Evolutionary conservation across 257 asterid genomes (phyloP).

Genomic region (Fraxinus excelsior): DNA sequence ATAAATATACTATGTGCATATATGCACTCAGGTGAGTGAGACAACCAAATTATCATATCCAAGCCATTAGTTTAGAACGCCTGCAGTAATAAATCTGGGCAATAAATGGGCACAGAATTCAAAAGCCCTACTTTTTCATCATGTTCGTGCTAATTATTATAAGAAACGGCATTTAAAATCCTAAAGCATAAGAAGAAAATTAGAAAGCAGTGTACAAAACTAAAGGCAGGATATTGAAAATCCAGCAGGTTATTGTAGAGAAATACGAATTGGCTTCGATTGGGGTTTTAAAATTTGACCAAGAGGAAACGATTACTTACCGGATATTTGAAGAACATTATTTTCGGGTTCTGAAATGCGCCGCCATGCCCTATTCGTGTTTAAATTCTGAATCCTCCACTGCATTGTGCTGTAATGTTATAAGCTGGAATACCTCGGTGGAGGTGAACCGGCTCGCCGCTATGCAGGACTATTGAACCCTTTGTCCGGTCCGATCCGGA

Average conservation of each 20-base stretch:
- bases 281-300: not conserved
- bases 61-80: conserved; percentile 28
- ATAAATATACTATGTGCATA: too few species aligned
- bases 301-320: not conserved
- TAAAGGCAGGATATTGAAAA: not conserved
- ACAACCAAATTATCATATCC: conserved; percentile 35
- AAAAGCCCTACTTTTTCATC: conserved; percentile 40
- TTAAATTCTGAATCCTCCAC: too few species aligned
- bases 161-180: not conserved
- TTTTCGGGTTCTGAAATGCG: not conserved
- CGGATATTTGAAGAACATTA: not conserved
- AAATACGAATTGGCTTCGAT: not conserved
- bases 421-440: too few species aligned
- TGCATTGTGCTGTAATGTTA: too few species aligned
- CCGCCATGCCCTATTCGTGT: not conserved
- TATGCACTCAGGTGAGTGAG: conserved; percentile 46
- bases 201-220: not conserved
- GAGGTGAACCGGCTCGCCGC: too few species aligned
- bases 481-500: too few species aligned
- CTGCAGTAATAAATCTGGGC: conserved; percentile 40
- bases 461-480: too few species aligned
- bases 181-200: not conserved
- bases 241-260: not conserved
- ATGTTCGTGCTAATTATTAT: not conserved
- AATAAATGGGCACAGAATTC: conserved; percentile 36